These are phyloP conservation scores for Colletotrichum noveboracense DNA, from an alignment of 2,329 filamentous ascomycete species.

Conservation along the genomic window DNA sequence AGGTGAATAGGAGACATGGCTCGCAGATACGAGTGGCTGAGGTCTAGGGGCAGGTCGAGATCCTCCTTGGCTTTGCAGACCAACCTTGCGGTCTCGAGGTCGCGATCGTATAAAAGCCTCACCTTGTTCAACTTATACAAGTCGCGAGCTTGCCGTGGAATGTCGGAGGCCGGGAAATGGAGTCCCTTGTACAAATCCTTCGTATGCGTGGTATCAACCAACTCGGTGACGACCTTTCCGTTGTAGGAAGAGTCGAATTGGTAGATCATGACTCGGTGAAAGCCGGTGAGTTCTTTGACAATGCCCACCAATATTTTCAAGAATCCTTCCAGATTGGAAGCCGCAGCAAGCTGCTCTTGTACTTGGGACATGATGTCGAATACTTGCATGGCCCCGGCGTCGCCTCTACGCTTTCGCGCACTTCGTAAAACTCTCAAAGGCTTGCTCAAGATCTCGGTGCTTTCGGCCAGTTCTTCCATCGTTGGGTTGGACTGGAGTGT, in stretches of 20 bases:
- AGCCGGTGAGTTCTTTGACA: conserved; percentile 87
- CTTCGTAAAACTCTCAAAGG: conserved; percentile 79
- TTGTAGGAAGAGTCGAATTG: conserved; percentile 87
- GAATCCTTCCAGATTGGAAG: conserved; percentile 73
- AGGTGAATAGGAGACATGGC: conserved; percentile 92
- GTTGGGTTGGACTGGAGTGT: conserved; percentile 78
- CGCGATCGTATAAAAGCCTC: conserved; percentile 83
- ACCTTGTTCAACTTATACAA: conserved; percentile 91
- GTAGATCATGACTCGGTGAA: conserved; percentile 92
- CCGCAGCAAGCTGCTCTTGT: conserved; percentile 81
- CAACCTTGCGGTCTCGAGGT: conserved; percentile 78
- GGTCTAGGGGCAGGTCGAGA: conserved; percentile 76
- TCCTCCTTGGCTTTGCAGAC: conserved; percentile 81
- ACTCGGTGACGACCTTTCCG: conserved; percentile 84
- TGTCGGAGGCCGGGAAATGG: conserved; percentile 88
- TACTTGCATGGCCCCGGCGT: conserved; percentile 85
- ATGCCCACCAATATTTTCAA: conserved; percentile 84
- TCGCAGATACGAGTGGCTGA: conserved; percentile 83
- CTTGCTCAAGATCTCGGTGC: conserved; percentile 76
- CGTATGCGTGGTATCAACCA: conserved; percentile 80
- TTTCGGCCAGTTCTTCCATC: conserved; percentile 74
- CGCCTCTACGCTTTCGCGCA: conserved; percentile 75
- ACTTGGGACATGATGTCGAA: conserved; percentile 94
- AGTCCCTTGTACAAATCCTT: conserved; percentile 87
- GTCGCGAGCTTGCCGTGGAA: conserved; percentile 84